A percentile compares a stretch with the other conserved stretches of the same genome.
These are phyloP conservation scores for Podospora anserina DNA, from an alignment of 495 filamentous ascomycete species.

Conservation along the genomic window DNA sequence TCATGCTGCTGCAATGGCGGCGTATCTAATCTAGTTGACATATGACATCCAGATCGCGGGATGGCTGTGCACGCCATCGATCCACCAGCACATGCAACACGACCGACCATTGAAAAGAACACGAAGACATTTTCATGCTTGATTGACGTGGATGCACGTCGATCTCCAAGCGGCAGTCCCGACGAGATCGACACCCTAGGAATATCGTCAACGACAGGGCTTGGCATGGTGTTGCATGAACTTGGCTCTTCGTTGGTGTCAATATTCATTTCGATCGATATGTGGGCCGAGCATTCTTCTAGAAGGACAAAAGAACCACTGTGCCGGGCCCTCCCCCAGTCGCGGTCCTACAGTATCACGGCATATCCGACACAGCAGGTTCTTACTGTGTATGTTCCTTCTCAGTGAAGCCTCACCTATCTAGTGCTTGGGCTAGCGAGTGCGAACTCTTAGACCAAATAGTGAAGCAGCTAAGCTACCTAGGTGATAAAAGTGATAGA, in stretches of 20 bases:
- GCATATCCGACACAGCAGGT: conserved; percentile 9
- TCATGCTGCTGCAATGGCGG: neutral
- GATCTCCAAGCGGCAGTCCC: conserved; percentile 1
- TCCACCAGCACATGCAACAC: neutral
- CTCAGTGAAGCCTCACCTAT: too few relatives aligned
- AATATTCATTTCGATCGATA: conserved; percentile 28
- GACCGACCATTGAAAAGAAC: neutral
- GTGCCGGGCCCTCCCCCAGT: conserved; percentile 6
- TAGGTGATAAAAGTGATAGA: neutral
- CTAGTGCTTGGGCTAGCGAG: neutral
- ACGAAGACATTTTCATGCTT: neutral
- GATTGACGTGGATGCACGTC: neutral
- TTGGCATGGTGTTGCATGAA: conserved; percentile 26
- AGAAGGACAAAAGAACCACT: conserved; percentile 17
- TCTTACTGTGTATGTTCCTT: neutral
- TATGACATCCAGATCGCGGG: neutral
- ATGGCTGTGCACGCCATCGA: neutral
- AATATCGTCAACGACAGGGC: conserved; percentile 5
- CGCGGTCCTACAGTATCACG: conserved; percentile 1
- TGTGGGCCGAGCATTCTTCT: conserved; percentile 11
- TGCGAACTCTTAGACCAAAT: neutral
- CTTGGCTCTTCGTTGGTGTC: conserved; percentile 22
- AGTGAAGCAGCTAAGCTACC: too few relatives aligned
- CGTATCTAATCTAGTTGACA: neutral
- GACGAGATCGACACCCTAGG: conserved; percentile 6